Conservation (phyloP, 2,329 filamentous ascomycete species). For the Macrophomina pseudophaseolina region DNA sequence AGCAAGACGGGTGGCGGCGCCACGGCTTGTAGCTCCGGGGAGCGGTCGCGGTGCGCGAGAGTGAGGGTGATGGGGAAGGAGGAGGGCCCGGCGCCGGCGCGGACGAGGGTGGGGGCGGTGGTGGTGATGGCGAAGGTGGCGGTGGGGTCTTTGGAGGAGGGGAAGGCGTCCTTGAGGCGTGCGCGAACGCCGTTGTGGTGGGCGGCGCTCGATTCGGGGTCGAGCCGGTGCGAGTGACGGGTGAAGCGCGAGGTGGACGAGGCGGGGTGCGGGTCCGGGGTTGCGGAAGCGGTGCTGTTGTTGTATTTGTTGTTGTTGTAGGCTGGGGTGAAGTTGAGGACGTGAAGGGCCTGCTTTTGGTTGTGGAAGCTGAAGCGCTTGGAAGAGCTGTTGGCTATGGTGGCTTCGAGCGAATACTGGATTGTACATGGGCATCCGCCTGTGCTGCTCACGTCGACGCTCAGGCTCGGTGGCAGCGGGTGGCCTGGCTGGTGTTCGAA, state of each 20-base stretch:
- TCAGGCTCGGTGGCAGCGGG: slow-evolving; percentile 32
- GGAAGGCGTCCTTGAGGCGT: slow-evolving; percentile 28
- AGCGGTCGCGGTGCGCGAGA: slow-evolving; percentile 36
- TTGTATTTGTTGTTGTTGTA: slow-evolving; percentile 25
- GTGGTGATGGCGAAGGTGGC: slow-evolving; percentile 31
- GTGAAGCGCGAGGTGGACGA: slow-evolving; percentile 29
- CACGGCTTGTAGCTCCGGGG: slow-evolving; percentile 31
- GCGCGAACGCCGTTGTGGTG: slow-evolving; percentile 24
- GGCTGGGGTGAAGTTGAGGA: slow-evolving; percentile 13
- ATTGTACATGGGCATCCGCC: slow-evolving; percentile 28
- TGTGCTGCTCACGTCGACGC: slow-evolving; percentile 29
- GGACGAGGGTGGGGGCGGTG: slow-evolving; percentile 28
- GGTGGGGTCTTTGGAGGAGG: slow-evolving; percentile 25
- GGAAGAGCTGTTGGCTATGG: slow-evolving; percentile 26
- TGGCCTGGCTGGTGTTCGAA: slow-evolving; percentile 31
- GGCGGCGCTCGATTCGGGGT: slow-evolving; percentile 16
- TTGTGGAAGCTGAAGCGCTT: slow-evolving; percentile 31
- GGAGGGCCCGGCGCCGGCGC: slow-evolving; percentile 29
- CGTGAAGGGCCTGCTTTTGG: slow-evolving; percentile 31
- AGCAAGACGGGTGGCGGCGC: slow-evolving; percentile 36
- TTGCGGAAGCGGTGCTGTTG: not conserved
- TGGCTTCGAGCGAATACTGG: slow-evolving; percentile 33
- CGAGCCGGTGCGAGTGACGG: slow-evolving; percentile 29
- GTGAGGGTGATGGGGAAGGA: slow-evolving; percentile 31
- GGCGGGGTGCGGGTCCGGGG: slow-evolving; percentile 13